phyloP scores from a whole-genome alignment of 345 rosid species.

The Mangifera indica region DNA sequence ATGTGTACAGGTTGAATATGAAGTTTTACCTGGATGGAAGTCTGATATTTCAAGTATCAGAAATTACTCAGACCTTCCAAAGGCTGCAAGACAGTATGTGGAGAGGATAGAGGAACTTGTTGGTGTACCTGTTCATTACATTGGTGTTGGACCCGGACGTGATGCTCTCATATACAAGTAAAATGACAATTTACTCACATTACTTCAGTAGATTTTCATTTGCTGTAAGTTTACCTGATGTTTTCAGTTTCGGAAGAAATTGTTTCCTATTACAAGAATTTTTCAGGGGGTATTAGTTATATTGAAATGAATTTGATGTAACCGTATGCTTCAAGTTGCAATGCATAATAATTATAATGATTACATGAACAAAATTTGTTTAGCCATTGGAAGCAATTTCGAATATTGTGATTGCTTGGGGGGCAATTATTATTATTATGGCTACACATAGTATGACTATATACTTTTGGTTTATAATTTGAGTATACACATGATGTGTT shows the following conservation, averaged over 20 bases:
- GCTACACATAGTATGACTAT: no score
- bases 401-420: neutral
- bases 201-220: neutral
- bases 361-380: neutral
- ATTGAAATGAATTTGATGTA: neutral
- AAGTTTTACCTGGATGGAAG: conserved; percentile 89
- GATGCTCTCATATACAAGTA: conserved; percentile 86
- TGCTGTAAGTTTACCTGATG: neutral
- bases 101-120: conserved; percentile 92
- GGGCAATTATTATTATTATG: no score
- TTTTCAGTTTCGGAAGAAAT: neutral
- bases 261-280: neutral
- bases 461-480: no score
- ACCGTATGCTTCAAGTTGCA: neutral
- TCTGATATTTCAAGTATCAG: conserved; percentile 73
- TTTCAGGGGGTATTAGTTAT: neutral
- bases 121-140: conserved; percentile 77
- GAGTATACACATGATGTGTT: no score
- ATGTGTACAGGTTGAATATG: conserved; percentile 73
- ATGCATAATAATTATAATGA: neutral
- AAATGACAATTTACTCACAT: conserved; percentile 7
- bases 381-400: neutral
- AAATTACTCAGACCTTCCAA: conserved; percentile 80
- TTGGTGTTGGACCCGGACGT: conserved; percentile 91
- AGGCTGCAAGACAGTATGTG: conserved; percentile 69